A percentile compares a stretch with the other conserved stretches of the same genome.
These are phyloP conservation scores for Daldinia bambusicola DNA, from an alignment of 495 filamentous ascomycete genomes.

Conservation along the genomic window DNA sequence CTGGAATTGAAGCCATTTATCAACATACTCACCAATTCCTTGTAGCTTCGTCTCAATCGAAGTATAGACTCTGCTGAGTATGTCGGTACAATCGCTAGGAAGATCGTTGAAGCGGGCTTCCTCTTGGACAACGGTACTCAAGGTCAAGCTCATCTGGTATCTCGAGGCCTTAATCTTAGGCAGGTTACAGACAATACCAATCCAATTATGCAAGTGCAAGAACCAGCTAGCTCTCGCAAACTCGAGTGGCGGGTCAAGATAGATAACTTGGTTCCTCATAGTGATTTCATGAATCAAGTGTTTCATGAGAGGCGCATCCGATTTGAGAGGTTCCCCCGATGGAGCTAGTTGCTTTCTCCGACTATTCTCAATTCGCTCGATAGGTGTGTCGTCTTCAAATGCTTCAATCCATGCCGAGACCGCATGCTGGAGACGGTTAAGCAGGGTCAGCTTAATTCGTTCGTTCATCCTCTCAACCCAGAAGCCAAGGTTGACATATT, in stretches of 20 bases:
- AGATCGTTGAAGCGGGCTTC: slow-evolving; percentile 86
- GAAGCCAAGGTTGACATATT: slow-evolving; percentile 86
- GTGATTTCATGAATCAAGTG: slow-evolving; percentile 87
- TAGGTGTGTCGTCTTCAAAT: slow-evolving; percentile 72
- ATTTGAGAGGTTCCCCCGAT: slow-evolving; percentile 49
- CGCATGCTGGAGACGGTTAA: slow-evolving; percentile 79
- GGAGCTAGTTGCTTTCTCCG: slow-evolving; percentile 56
- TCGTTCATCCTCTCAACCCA: slow-evolving; percentile 90
- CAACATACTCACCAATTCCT: slow-evolving; percentile 82
- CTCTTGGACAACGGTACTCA: slow-evolving; percentile 68
- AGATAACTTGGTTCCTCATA: slow-evolving; percentile 96
- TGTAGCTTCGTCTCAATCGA: slow-evolving; percentile 81
- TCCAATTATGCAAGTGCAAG: slow-evolving; percentile 88
- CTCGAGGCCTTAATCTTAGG: slow-evolving; percentile 92
- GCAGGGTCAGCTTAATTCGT: slow-evolving; percentile 80
- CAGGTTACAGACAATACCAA: slow-evolving; percentile 90
- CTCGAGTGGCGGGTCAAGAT: slow-evolving; percentile 91
- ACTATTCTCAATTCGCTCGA: slow-evolving; percentile 55
- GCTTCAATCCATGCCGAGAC: slow-evolving; percentile 84
- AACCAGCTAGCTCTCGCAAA: slow-evolving; percentile 95
- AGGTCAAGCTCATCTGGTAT: slow-evolving; percentile 82
- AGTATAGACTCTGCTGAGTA: slow-evolving; percentile 79
- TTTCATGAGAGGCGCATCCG: slow-evolving; percentile 67
- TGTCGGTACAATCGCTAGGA: slow-evolving; percentile 79
- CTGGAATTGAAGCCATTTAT: slow-evolving; percentile 98